phyloP scores from a whole-genome alignment of 139 green algal genomes.

The Coelastrella sp. region DNA sequence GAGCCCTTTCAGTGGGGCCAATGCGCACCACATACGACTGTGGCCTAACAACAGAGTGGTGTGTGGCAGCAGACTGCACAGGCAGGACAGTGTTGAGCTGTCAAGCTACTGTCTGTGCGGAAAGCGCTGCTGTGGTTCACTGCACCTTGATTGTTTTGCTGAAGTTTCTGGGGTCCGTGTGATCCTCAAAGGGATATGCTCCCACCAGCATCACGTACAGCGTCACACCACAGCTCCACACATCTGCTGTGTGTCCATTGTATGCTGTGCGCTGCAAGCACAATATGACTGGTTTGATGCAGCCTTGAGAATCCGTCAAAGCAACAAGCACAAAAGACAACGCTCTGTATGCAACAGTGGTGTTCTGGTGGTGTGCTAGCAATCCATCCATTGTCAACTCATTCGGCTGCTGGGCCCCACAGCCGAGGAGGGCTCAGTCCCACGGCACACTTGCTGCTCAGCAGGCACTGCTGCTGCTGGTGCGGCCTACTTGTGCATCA shows the following conservation, averaged over 20 bases:
- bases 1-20: not conserved
- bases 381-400: too few relatives aligned
- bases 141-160: slow-evolving; percentile 95
- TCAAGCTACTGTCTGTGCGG: not conserved
- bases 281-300: not conserved
- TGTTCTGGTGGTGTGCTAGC: too few relatives aligned
- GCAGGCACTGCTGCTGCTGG: too few relatives aligned
- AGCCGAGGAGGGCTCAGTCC: too few relatives aligned
- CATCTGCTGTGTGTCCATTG: slow-evolving; percentile 93
- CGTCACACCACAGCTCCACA: slow-evolving; percentile 98
- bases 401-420: too few relatives aligned
- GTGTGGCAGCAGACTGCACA: not conserved
- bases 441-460: too few relatives aligned
- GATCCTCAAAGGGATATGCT: slow-evolving; percentile 99
- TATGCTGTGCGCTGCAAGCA: slow-evolving; percentile 87
- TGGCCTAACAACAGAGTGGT: not conserved
- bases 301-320: too few relatives aligned
- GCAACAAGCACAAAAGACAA: too few relatives aligned
- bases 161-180: slow-evolving; percentile 95
- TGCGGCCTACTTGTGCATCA: too few relatives aligned
- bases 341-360: too few relatives aligned
- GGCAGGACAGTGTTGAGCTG: too few relatives aligned
- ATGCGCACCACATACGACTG: not conserved
- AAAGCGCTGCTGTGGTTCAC: not conserved
- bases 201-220: slow-evolving; percentile 99